Conservation (phyloP, 73 alveolate species). For the Strombidium stylifer region DNA sequence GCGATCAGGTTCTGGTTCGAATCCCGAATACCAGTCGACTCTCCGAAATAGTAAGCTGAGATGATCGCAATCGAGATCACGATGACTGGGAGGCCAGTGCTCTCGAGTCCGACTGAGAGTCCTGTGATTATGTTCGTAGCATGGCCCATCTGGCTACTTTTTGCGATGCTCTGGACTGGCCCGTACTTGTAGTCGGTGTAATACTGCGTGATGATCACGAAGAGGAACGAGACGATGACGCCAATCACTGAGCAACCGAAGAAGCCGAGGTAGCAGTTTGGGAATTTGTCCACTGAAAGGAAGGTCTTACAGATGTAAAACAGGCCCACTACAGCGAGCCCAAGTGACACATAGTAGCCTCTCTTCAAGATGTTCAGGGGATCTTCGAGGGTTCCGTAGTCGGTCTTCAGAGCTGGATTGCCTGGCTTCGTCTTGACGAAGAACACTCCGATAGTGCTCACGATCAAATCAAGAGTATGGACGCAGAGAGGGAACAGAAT, state of each 20-base stretch:
- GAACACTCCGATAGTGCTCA: constrained; percentile 68
- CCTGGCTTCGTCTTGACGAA: constrained; percentile 80
- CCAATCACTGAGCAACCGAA: constrained; percentile 71
- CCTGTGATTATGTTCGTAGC: constrained; percentile 91
- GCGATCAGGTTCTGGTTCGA: constrained; percentile 54
- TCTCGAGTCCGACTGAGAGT: constrained; percentile 64
- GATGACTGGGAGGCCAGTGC: constrained; percentile 83
- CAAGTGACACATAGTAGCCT: constrained; percentile 70
- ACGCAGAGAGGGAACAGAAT: constrained; percentile 80
- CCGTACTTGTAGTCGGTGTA: constrained; percentile 86
- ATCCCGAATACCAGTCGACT: constrained; percentile 60
- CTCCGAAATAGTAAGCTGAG: constrained; percentile 80
- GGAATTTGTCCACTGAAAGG: constrained; percentile 35
- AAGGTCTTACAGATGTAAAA: constrained; percentile 59
- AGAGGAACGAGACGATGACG: constrained; percentile 62
- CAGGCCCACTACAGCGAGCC: constrained; percentile 71
- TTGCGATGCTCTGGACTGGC: constrained; percentile 83
- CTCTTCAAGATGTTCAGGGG: constrained; percentile 71
- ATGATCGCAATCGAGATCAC: constrained; percentile 76
- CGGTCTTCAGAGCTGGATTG: constrained; percentile 48
- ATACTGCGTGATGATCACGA: constrained; percentile 71
- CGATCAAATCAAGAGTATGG: constrained; percentile 70
- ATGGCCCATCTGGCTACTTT: constrained; percentile 82
- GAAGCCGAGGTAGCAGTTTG: constrained; percentile 60
- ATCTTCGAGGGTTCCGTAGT: constrained; percentile 71